Conservation (phyloP, 2,329 filamentous ascomycete species). For the Aureobasidium pullulans region DNA sequence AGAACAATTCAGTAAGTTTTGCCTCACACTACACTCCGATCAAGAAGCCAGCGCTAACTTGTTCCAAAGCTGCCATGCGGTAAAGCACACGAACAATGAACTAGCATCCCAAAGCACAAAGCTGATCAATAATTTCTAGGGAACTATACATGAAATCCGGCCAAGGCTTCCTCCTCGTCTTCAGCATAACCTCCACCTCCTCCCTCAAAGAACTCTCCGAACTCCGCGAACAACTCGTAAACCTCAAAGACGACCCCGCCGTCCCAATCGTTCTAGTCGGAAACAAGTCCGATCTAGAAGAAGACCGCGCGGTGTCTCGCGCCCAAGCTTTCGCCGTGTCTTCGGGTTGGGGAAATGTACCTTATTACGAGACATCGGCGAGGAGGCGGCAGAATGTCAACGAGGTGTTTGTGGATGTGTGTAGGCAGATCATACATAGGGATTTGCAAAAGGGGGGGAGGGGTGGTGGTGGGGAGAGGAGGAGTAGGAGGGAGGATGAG, state of each 20-base stretch:
- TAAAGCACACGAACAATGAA: constrained; percentile 24
- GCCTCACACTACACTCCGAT: neutral
- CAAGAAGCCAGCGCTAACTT: constrained; percentile 17
- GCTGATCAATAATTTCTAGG: constrained; percentile 30
- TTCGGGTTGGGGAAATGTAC: constrained; percentile 78
- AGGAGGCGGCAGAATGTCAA: constrained; percentile 79
- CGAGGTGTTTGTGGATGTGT: constrained; percentile 61
- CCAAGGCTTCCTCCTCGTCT: constrained; percentile 85
- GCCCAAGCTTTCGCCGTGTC: constrained; percentile 75
- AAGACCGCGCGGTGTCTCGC: constrained; percentile 70
- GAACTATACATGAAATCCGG: constrained; percentile 91
- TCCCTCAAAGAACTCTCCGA: constrained; percentile 77
- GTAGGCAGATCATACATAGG: constrained; percentile 31
- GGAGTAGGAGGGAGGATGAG: neutral
- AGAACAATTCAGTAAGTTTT: constrained; percentile 76
- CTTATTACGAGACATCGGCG: constrained; percentile 86
- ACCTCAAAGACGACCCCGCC: constrained; percentile 68
- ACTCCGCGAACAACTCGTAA: constrained; percentile 80
- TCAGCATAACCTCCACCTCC: constrained; percentile 78
- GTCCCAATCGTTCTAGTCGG: constrained; percentile 85
- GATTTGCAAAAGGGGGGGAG: neutral
- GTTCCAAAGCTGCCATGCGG: constrained; percentile 48
- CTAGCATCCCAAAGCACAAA: neutral
- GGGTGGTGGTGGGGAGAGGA: neutral
- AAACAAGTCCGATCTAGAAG: constrained; percentile 86